phyloP scores from a whole-genome alignment of 805 yeast genomes.

The Yarrowia sp. region DNA sequence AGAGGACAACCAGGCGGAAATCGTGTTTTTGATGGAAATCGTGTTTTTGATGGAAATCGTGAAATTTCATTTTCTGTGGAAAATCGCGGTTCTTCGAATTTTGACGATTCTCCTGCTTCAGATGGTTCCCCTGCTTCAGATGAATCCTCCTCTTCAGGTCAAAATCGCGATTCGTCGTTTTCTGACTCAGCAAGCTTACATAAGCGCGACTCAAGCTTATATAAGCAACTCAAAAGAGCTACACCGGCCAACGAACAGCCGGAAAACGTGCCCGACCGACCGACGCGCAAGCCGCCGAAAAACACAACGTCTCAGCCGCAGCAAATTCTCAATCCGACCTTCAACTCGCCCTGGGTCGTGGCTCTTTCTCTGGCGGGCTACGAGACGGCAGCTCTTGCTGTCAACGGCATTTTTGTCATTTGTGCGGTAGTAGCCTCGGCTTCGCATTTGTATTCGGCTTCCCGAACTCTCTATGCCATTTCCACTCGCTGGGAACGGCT shows the following conservation, averaged over 20 bases:
- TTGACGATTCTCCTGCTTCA: too few species aligned
- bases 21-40: too few species aligned
- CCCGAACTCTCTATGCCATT: conserved; percentile 63
- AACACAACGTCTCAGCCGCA: conserved; percentile 57
- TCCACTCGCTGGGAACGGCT: conserved; percentile 68
- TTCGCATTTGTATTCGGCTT: conserved; percentile 66
- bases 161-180: too few species aligned
- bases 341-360: conserved; percentile 57
- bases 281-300: background rate
- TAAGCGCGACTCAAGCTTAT: too few species aligned
- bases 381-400: conserved; percentile 58
- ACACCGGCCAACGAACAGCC: background rate
- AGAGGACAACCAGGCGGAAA: too few species aligned
- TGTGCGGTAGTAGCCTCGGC: conserved; percentile 66
- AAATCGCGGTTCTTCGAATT: too few species aligned
- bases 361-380: conserved; percentile 62
- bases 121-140: too few species aligned
- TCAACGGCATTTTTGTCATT: conserved; percentile 60
- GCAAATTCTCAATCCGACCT: conserved; percentile 21
- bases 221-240: too few species aligned
- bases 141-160: too few species aligned
- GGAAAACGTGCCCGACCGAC: background rate
- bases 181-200: too few species aligned
- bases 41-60: too few species aligned
- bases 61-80: too few species aligned